Percentiles rank a stretch among this genome's conserved stretches.
Evolutionary conservation across 2,329 filamentous ascomycete species (phyloP).

Genomic region (Hypoxylon sp.): DNA sequence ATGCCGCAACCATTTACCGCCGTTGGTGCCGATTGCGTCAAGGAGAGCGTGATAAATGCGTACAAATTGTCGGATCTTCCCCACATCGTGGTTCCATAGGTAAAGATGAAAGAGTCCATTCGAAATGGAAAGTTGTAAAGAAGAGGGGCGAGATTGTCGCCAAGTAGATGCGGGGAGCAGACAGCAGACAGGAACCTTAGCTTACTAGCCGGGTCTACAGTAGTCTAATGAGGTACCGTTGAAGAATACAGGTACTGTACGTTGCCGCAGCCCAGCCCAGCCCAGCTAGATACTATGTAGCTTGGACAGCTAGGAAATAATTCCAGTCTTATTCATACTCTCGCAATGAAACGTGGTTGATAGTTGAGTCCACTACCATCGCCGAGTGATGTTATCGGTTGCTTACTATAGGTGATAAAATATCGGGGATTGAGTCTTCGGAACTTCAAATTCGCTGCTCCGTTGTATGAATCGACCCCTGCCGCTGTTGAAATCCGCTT

Average conservation of each 20-base stretch:
- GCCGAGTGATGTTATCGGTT: constrained; percentile 8
- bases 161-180: constrained; percentile 34
- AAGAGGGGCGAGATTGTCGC: constrained; percentile 33
- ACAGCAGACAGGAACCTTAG: constrained; percentile 11
- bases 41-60: constrained; percentile 29
- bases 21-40: constrained; percentile 48
- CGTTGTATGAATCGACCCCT: constrained; percentile 1
- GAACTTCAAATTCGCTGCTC: constrained; percentile 3
- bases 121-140: constrained; percentile 8
- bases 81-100: constrained; percentile 41
- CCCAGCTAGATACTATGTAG: not conserved
- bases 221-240: constrained; percentile 4
- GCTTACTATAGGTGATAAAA: constrained; percentile 6
- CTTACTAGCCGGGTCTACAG: constrained; percentile 19
- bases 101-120: constrained; percentile 6
- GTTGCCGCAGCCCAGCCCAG: not conserved
- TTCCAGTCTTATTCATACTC: constrained; percentile 11
- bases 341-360: constrained; percentile 11
- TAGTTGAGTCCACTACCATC: not conserved
- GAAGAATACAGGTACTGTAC: not conserved
- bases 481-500: constrained; percentile 10
- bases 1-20: constrained; percentile 49
- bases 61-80: constrained; percentile 38
- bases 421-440: not conserved
- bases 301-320: constrained; percentile 15